Conservation (phyloP, 2,329 filamentous ascomycete species). For the Hypoxylon sp. region DNA sequence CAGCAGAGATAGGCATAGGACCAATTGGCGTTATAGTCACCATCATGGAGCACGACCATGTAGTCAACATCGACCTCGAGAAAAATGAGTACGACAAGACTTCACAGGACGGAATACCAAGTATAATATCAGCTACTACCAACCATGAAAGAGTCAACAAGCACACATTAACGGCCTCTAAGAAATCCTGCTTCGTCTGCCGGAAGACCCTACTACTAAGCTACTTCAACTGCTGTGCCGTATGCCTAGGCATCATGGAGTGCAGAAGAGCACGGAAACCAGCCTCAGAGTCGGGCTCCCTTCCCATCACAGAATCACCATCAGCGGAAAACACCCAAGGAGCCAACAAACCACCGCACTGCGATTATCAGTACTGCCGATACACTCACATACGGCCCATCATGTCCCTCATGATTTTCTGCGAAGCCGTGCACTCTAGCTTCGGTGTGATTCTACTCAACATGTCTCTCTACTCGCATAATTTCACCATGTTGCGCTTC, state of each 20-base stretch:
- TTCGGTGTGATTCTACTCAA: constrained; percentile 17
- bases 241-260: constrained; percentile 39
- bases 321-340: not conserved
- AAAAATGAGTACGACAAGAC: constrained; percentile 23
- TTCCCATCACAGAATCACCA: constrained; percentile 15
- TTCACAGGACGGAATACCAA: constrained; percentile 12
- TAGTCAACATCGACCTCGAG: constrained; percentile 28
- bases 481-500: constrained; percentile 37
- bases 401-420: constrained; percentile 31
- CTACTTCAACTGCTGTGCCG: constrained; percentile 46
- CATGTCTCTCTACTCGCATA: constrained; percentile 38
- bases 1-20: constrained; percentile 11
- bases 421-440: constrained; percentile 27
- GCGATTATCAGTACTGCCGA: constrained; percentile 35
- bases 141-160: not conserved
- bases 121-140: constrained; percentile 5
- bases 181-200: constrained; percentile 41
- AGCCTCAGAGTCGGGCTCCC: not conserved
- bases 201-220: constrained; percentile 42
- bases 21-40: constrained; percentile 1
- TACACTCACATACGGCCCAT: constrained; percentile 38
- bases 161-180: not conserved
- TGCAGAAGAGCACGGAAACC: constrained; percentile 6
- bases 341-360: constrained; percentile 26
- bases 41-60: constrained; percentile 37